Evolutionary conservation across 176 grass and related monocot genomes (phyloP).

Genomic region (Paspalum vaginatum): DNA sequence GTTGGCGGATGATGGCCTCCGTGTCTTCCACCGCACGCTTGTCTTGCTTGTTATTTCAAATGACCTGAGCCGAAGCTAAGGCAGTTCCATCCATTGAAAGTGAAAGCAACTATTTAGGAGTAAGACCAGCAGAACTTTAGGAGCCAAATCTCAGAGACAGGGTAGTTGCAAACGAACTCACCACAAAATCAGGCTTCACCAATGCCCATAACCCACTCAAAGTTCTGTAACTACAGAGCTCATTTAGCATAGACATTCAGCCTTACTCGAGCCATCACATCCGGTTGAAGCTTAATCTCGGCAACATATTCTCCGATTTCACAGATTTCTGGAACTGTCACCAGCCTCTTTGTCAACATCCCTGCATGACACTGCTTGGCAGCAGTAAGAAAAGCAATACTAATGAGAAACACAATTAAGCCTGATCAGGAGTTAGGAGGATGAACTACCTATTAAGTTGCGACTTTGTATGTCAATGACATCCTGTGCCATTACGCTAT

Average conservation of each 20-base stretch:
- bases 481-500: slow-evolving; percentile 89
- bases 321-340: slow-evolving; percentile 81
- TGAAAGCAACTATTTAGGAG: slow-evolving; percentile 2
- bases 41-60: too few relatives aligned
- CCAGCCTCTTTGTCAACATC: slow-evolving; percentile 69
- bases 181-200: slow-evolving; percentile 10
- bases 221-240: not conserved
- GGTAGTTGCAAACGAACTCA: not conserved
- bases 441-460: slow-evolving; percentile 70
- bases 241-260: slow-evolving; percentile 76
- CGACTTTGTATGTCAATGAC: slow-evolving; percentile 88
- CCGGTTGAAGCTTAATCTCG: slow-evolving; percentile 88
- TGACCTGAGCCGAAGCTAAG: too few relatives aligned
- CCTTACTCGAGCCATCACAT: slow-evolving; percentile 75
- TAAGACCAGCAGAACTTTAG: not conserved
- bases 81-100: too few relatives aligned
- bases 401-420: not conserved
- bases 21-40: too few relatives aligned
- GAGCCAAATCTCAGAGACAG: not conserved
- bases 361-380: slow-evolving; percentile 44
- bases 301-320: slow-evolving; percentile 84
- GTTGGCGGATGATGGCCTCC: too few relatives aligned
- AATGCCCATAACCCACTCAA: not conserved
- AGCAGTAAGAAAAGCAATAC: slow-evolving; percentile 25
- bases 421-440: not conserved